Conservation (phyloP, 2,329 filamentous ascomycete genomes). For the Verticillium dahliae region DNA sequence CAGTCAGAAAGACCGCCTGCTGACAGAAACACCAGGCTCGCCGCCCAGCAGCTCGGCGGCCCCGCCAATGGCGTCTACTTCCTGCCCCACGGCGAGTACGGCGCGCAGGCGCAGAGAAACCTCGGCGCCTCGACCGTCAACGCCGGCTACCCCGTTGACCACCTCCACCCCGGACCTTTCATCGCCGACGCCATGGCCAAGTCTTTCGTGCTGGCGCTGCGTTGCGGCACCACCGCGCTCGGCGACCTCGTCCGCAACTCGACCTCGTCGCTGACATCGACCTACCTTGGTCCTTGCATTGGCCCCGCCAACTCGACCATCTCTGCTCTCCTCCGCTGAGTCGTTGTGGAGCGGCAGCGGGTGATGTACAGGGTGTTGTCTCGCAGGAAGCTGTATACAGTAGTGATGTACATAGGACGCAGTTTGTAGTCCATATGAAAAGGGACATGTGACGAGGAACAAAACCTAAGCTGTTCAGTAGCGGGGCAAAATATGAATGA, state of each 20-base stretch:
- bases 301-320: conserved; percentile 10
- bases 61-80: conserved; percentile 38
- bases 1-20: neutral
- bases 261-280: conserved; percentile 20
- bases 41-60: conserved; percentile 22
- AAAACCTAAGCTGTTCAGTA: no score
- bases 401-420: no score
- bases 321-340: conserved; percentile 8
- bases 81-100: conserved; percentile 55
- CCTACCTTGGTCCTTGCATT: conserved; percentile 22
- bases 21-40: conserved; percentile 3
- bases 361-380: neutral
- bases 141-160: conserved; percentile 49
- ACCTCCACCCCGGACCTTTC: conserved; percentile 53
- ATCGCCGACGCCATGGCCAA: conserved; percentile 50
- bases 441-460: no score
- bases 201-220: conserved; percentile 41
- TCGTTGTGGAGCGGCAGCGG: neutral
- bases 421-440: no score
- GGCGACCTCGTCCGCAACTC: conserved; percentile 22
- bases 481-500: no score
- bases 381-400: no score
- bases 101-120: conserved; percentile 43
- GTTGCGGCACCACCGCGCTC: conserved; percentile 39
- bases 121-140: conserved; percentile 44